Percentiles rank a stretch among this genome's conserved stretches.
phyloP scores from a whole-genome alignment of 2,329 filamentous ascomycete species.

The Pyricularia pennisetigena region DNA sequence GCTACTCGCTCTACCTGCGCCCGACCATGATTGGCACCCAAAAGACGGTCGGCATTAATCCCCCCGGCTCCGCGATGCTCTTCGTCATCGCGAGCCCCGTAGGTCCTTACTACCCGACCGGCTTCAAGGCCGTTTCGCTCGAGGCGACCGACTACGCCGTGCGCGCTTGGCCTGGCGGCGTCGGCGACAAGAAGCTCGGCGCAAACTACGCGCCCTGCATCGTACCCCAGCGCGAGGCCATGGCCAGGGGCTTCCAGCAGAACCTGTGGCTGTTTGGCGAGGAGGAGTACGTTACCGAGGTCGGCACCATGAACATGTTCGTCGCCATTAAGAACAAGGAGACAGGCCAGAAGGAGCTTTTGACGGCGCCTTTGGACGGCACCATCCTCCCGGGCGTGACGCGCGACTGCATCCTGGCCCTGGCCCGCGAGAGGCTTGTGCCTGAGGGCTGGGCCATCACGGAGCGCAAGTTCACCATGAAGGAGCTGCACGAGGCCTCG shows the following conservation, averaged over 20 bases:
- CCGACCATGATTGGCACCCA: slow-evolving; percentile 98
- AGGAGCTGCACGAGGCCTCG: slow-evolving; percentile 70
- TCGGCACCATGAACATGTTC: slow-evolving; percentile 99
- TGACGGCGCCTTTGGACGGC: slow-evolving; percentile 93
- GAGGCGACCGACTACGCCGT: slow-evolving; percentile 96
- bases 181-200: slow-evolving; percentile 96
- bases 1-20: slow-evolving; percentile 91
- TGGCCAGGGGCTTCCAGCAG: slow-evolving; percentile 88
- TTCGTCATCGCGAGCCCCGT: slow-evolving; percentile 95
- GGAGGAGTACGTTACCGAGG: slow-evolving; percentile 92
- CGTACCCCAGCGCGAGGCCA: slow-evolving; percentile 87
- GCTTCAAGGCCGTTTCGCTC: slow-evolving; percentile 92
- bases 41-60: slow-evolving; percentile 80
- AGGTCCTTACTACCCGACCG: slow-evolving; percentile 94
- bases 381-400: slow-evolving; percentile 96
- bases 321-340: slow-evolving; percentile 74
- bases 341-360: slow-evolving; percentile 81
- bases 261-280: slow-evolving; percentile 97
- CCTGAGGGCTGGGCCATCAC: slow-evolving; percentile 81
- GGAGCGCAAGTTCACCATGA: slow-evolving; percentile 90
- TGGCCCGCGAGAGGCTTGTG: slow-evolving; percentile 73
- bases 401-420: slow-evolving; percentile 76
- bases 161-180: slow-evolving; percentile 93
- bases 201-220: slow-evolving; percentile 99
- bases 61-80: slow-evolving; percentile 84